These are phyloP conservation scores for Colletotrichum sp. DNA, from an alignment of 2,329 filamentous ascomycete species.

Conservation along the genomic window DNA sequence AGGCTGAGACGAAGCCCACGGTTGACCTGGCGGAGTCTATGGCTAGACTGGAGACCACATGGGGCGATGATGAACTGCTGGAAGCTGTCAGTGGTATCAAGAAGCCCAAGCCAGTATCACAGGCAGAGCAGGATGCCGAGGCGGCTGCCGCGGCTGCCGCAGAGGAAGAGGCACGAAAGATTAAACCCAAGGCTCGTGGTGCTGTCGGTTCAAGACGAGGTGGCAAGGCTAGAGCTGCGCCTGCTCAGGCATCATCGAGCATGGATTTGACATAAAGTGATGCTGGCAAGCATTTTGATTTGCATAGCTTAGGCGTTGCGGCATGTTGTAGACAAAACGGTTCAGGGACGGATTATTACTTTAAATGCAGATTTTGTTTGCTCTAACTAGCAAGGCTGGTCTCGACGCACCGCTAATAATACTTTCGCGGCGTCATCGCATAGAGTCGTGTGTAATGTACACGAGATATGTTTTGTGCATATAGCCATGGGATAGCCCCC, in stretches of 20 bases:
- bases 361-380: conserved; percentile 20
- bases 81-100: conserved; percentile 51
- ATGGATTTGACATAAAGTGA: conserved; percentile 19
- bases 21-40: conserved; percentile 40
- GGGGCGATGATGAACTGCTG: conserved; percentile 50
- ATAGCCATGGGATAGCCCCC: conserved; percentile 2
- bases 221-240: conserved; percentile 28
- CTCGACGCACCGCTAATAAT: conserved; percentile 2
- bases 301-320: conserved; percentile 23
- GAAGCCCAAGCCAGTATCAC: conserved; percentile 31
- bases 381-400: conserved; percentile 17
- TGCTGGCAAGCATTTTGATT: neutral
- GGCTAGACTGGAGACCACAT: conserved; percentile 42
- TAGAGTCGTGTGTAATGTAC: conserved; percentile 14
- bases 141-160: conserved; percentile 24
- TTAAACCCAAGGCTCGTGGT: conserved; percentile 23
- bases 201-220: conserved; percentile 29
- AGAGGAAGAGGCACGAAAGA: conserved; percentile 31
- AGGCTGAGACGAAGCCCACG: conserved; percentile 1
- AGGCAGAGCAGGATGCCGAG: conserved; percentile 30
- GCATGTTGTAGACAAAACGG: neutral
- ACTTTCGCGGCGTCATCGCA: neutral
- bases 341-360: neutral
- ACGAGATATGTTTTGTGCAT: conserved; percentile 21
- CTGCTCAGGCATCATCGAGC: conserved; percentile 24